Evolutionary conservation across 768 basidiomycete species (phyloP), one percentile per base, ranked within the genome.

Genomic region (Pleurotus ostreatus): DNA sequence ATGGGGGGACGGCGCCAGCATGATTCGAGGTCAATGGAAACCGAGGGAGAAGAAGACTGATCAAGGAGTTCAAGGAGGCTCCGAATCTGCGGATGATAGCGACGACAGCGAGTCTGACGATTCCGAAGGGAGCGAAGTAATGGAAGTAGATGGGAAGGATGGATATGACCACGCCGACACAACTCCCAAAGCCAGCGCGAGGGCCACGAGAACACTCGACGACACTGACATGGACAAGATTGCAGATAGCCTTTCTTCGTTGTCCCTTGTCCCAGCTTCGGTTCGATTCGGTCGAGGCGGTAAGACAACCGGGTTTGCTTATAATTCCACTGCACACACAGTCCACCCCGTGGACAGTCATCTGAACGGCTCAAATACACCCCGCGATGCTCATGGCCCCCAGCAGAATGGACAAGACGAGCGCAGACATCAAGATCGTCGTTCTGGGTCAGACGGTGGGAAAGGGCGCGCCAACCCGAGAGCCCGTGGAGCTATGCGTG

Each of bases 1-100:
- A 63, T 93, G 90, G 89, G 92, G 92, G 8, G 88, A 89, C 57
- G 92, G 91, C 5, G 92, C 82, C 4, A 92, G 88, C 61, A 76
- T 94, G 72, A 75, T 93, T 53, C 78, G 92, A 39, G 81, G 81
- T 9, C 74, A 80, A 55, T 94, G 91, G 91, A 89, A 82, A 49
- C 59, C 74, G 2, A 66, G 77, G 48, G 71, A 69, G 37, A 63
- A 65, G 25, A 55, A 51, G 20, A 56, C 63, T 37, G 61, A 61
- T 43, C 66, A 64, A 12, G 23, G 62, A 59, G 18, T 60, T 63
- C 26, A 63, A 64, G 40, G 63, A 70, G 46, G 64, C 64, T 40
- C 51, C 18, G 30, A 34, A 34, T n/a, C 51, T 40, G 60, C 62
- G 4, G 58, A 51, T 40, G 63, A 67, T 7, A 65, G 67, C 34